Evolutionary conservation across 2,329 filamentous ascomycete genomes (phyloP).

Genomic region (Colletotrichum lentis): DNA sequence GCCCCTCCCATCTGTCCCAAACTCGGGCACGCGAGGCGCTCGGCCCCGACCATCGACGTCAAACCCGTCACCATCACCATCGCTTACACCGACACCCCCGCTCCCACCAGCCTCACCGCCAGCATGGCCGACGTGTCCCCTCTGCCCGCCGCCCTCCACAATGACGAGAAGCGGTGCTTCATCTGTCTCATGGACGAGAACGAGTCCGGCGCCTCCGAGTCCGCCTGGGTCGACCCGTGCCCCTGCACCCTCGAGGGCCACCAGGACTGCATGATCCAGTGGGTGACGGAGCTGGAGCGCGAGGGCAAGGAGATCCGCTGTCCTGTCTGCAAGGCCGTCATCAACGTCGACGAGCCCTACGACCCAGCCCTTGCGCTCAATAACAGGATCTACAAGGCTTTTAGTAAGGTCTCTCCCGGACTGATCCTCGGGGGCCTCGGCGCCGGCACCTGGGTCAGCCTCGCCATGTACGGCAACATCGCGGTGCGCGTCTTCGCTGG

Average conservation of each 20-base stretch:
- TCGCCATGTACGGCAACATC: slow-evolving; percentile 62
- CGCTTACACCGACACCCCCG: neutral
- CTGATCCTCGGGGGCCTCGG: slow-evolving; percentile 70
- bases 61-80: neutral
- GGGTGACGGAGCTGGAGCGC: slow-evolving; percentile 88
- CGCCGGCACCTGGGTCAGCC: slow-evolving; percentile 59
- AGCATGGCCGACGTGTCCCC: slow-evolving; percentile 15
- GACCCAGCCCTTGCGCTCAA: slow-evolving; percentile 76
- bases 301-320: slow-evolving; percentile 75
- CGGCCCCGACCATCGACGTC: neutral
- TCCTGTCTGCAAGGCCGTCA: slow-evolving; percentile 87
- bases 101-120: no score
- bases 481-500: slow-evolving; percentile 63
- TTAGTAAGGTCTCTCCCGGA: slow-evolving; percentile 66
- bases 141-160: neutral
- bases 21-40: neutral
- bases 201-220: slow-evolving; percentile 55
- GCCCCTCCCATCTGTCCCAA: neutral
- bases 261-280: slow-evolving; percentile 87
- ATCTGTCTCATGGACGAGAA: slow-evolving; percentile 68
- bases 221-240: slow-evolving; percentile 85
- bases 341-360: slow-evolving; percentile 76
- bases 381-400: slow-evolving; percentile 63
- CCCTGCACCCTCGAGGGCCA: slow-evolving; percentile 91
- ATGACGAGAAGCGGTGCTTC: slow-evolving; percentile 60